Percentiles rank a stretch among this genome's conserved stretches.
Evolutionary conservation across 345 rosid species (phyloP).

Genomic region (Gossypium herbaceum): DNA sequence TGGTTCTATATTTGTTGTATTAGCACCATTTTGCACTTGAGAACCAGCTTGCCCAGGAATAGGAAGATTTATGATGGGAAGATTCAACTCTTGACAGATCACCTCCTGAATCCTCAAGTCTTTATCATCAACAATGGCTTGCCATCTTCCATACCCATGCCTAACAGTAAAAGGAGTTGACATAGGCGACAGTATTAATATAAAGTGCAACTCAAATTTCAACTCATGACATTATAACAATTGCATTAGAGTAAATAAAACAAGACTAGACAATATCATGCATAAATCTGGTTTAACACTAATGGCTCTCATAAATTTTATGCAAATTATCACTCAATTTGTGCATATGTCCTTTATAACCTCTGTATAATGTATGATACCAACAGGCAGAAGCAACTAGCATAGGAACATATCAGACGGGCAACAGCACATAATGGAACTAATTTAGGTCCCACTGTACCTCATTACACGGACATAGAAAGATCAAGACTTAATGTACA

Average conservation of each 20-base stretch:
- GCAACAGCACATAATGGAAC: background rate
- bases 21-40: slow-evolving; percentile 65
- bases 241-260: slow-evolving; percentile 1
- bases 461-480: background rate
- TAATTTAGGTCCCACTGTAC: background rate
- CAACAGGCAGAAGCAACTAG: background rate
- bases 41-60: slow-evolving; percentile 58
- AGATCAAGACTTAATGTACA: background rate
- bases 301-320: background rate
- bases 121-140: slow-evolving; percentile 95
- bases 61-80: slow-evolving; percentile 64
- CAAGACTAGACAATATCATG: background rate
- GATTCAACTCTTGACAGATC: slow-evolving; percentile 86
- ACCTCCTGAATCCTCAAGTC: slow-evolving; percentile 81
- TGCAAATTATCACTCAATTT: background rate
- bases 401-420: background rate
- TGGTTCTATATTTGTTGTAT: slow-evolving; percentile 42
- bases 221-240: background rate
- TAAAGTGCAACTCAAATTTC: background rate
- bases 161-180: slow-evolving; percentile 29
- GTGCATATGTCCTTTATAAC: background rate
- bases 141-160: slow-evolving; percentile 99
- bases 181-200: background rate
- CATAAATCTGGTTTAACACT: background rate
- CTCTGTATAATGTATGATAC: background rate